phyloP scores from a whole-genome alignment of 2,329 filamentous ascomycete species.

The Exophiala spinifera region DNA sequence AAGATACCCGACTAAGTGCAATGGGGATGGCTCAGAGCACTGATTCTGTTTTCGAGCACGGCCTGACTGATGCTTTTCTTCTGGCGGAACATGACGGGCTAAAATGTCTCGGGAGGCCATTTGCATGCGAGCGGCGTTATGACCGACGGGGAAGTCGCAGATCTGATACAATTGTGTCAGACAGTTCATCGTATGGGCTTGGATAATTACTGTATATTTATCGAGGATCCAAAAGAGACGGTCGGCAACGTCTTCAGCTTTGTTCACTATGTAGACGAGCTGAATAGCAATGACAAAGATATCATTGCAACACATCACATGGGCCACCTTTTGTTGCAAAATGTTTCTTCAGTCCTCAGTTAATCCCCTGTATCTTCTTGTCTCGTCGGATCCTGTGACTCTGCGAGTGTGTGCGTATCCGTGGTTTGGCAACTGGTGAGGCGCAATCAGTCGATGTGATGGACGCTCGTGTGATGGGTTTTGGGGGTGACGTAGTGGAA shows the following conservation, averaged over 20 bases:
- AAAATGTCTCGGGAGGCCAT: constrained; percentile 4
- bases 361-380: too few relatives aligned
- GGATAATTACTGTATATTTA: constrained; percentile 25
- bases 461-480: neutral
- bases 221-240: constrained; percentile 17
- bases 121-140: constrained; percentile 14
- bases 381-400: too few relatives aligned
- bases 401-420: too few relatives aligned
- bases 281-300: constrained; percentile 20
- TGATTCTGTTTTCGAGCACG: constrained; percentile 7
- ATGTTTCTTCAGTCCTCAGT: neutral
- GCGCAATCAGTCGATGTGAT: neutral
- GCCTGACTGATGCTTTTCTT: constrained; percentile 8
- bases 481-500: neutral
- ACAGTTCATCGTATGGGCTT: constrained; percentile 4
- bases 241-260: constrained; percentile 9
- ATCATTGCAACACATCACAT: neutral
- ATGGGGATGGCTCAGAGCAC: neutral
- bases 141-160: neutral
- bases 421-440: neutral
- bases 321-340: neutral
- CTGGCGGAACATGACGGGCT: neutral
- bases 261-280: constrained; percentile 13
- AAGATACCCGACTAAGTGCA: constrained; percentile 18
- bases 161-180: constrained; percentile 6